These are phyloP conservation scores for Hortaea sp. DNA, from an alignment of 2,329 filamentous ascomycete genomes.

Conservation along the genomic window DNA sequence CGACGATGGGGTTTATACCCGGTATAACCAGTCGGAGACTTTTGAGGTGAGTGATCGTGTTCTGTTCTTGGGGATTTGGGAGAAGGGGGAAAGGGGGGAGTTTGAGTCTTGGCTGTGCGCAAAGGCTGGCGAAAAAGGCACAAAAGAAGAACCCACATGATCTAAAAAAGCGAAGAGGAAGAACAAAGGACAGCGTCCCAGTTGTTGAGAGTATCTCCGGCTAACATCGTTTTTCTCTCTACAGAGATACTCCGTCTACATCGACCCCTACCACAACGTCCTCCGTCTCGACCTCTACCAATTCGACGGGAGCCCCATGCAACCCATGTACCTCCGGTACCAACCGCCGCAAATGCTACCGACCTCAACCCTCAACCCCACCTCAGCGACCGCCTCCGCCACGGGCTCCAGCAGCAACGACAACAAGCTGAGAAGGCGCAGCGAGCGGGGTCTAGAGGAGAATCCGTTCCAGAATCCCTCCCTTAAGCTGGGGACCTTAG, in stretches of 20 bases:
- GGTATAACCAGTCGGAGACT: constrained; percentile 55
- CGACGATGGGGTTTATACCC: constrained; percentile 47
- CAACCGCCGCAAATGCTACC: constrained; percentile 59
- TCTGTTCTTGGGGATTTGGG: no score
- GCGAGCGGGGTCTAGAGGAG: constrained; percentile 9
- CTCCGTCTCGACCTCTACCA: constrained; percentile 54
- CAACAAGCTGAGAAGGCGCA: background rate
- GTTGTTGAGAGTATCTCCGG: no score
- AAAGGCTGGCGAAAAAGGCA: no score
- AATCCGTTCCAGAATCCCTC: no score
- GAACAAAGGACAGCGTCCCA: no score
- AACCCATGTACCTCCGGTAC: constrained; percentile 57
- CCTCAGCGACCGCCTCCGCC: constrained; percentile 27
- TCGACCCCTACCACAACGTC: constrained; percentile 52
- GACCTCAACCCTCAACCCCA: constrained; percentile 54
- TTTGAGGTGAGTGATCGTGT: constrained; percentile 40
- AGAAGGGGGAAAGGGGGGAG: no score
- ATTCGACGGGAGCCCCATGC: constrained; percentile 54
- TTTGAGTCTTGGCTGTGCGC: no score
- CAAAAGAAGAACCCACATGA: no score
- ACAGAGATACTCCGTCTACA: constrained; percentile 37
- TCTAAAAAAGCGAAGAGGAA: no score
- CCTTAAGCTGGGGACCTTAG: no score
- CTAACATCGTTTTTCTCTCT: no score
- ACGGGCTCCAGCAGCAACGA: constrained; percentile 22